Percentiles rank a stretch among this genome's conserved stretches.
Conservation (phyloP, 345 rosid genomes). For the Moricandia moricandioides region DNA sequence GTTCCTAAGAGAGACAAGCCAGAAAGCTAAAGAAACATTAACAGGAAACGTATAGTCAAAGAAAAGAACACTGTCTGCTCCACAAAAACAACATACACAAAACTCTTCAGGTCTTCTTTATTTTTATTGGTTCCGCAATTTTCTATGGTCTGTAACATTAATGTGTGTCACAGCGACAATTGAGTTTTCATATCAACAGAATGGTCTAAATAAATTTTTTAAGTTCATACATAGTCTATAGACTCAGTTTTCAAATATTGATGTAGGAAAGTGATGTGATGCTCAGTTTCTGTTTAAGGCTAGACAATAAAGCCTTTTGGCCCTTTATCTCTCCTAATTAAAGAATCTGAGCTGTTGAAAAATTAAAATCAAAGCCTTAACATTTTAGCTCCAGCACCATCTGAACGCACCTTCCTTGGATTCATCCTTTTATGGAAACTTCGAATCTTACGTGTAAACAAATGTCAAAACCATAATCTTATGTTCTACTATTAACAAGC, state of each 20-base stretch:
- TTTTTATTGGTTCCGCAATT: slow-evolving; percentile 20
- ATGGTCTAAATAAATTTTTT: no score
- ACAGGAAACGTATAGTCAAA: slow-evolving; percentile 37
- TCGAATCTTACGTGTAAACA: slow-evolving; percentile 37
- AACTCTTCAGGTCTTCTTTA: slow-evolving; percentile 16
- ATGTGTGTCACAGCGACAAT: slow-evolving; percentile 28
- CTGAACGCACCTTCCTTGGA: slow-evolving; percentile 28
- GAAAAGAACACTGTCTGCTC: slow-evolving; percentile 43
- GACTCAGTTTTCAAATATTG: slow-evolving; percentile 31
- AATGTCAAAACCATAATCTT: slow-evolving; percentile 14
- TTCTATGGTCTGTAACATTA: slow-evolving; percentile 28
- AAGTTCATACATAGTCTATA: slow-evolving; percentile 26
- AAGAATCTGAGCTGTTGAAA: slow-evolving; percentile 32
- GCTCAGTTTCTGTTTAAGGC: slow-evolving; percentile 36
- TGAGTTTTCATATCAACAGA: slow-evolving; percentile 38
- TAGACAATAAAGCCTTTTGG: slow-evolving; percentile 31
- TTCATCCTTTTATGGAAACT: slow-evolving; percentile 29
- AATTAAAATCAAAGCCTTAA: slow-evolving; percentile 21
- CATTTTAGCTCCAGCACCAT: slow-evolving; percentile 32
- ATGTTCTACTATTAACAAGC: slow-evolving; percentile 18
- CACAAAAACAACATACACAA: slow-evolving; percentile 32
- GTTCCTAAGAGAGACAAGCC: slow-evolving; percentile 34
- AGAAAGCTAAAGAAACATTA: slow-evolving; percentile 37
- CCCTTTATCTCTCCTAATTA: slow-evolving; percentile 33
- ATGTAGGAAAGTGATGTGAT: slow-evolving; percentile 39